Base-by-base conservation (phyloP, 352 stramenopile species). In the Globisporangium yorkense region DNA sequence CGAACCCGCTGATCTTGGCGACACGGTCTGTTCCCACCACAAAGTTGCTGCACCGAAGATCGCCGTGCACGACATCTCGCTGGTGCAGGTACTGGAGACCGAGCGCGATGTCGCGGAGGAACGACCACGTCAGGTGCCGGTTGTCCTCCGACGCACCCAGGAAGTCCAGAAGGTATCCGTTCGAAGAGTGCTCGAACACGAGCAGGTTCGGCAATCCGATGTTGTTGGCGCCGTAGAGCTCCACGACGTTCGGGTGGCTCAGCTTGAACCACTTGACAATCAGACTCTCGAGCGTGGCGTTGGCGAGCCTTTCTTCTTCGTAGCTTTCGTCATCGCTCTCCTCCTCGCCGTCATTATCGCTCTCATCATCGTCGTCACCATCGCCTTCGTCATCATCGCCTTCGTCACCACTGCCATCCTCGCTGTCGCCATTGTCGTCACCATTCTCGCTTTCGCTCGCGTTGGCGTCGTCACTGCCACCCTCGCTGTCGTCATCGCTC, bases 41-140 rank as follows among this genome's bases (percentile, higher is more conserved):
- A 7, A 72, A 59, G 9, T 35, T 70, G 3, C 50, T 12, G 31
- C 15, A 33, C 0, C 20, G 31, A 5, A 68, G 45, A 41, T 27
- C 39, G 5, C 63, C 60, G 20, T 77, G 57, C 3, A 72, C 27
- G 2, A 70, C 52, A 15, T 58, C 54, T 0, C 58, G 54, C 6
- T 70, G 48, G 33, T 74, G 69, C 7, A 77, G 41, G 40, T 77
- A 72, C 10, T 67, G 54, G 12, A 74, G 46, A 5, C 66, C 66
- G n/a, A 77, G 48, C n/a, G 67, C 63, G 24, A 44, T 61, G 50
- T 74, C 43, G 20, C 65, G 66, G 21, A 77, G 15, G 1, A 49
- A 52, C 5, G 48, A 21, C 68, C 65, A 73, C 2, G 55, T 9
- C 41, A 21, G 8, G 15, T 51, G 40, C 33, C 52, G 20, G 46